Evolutionary conservation across 495 filamentous ascomycete species (phyloP), one percentile per base, ranked within the genome.

Genomic region (Aspergillus bertholletiae): DNA sequence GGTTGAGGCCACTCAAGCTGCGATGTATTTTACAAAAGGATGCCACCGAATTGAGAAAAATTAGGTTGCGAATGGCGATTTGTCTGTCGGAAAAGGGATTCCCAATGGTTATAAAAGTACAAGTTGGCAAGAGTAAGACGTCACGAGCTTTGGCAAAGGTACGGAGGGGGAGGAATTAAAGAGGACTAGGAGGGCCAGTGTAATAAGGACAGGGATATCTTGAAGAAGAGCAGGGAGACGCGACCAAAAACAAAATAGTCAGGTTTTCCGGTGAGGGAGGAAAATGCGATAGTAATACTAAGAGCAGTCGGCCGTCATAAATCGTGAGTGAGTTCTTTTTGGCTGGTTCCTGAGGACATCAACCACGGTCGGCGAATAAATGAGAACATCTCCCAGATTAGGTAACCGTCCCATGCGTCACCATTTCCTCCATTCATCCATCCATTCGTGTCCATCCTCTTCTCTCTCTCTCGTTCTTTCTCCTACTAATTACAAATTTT

Each of bases 121-220:
- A 49, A 21, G 34, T 49, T 49, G 45, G 50, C 46, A 44, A 53
- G 48, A 46, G 28, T 46, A 21, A 45, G 43, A 30, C 43, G 45
- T 45, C 50, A 54, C 27, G 56, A 37, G 34, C 39, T 40, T 46
- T 35, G 51, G 30, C 45, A 18, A 53, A 43, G 17, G 51, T 40
- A 28, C 37, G 44, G 24, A 15, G n/a, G 27, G 18, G 37, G 34
- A 52, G 21, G 23, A 46, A 24, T 43, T 43, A 59, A 37, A 18
- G 47, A n/a, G 2, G n/a, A n/a, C n/a, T n/a, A 46, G 41, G 46
- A 30, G 24, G 28, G 21, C 30, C 41, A 30, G 44, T 21, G 46
- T 51, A 52, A 43, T 43, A 43, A 50, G 32, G 34, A 37, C 18
- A 49, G 55, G 49, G 53, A 45, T 27, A 34, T 37, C 34, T 37